Percentiles rank a stretch among this genome's conserved stretches.
These are phyloP conservation scores for Peziza echinospora DNA, from an alignment of 495 filamentous ascomycete species.

Conservation along the genomic window DNA sequence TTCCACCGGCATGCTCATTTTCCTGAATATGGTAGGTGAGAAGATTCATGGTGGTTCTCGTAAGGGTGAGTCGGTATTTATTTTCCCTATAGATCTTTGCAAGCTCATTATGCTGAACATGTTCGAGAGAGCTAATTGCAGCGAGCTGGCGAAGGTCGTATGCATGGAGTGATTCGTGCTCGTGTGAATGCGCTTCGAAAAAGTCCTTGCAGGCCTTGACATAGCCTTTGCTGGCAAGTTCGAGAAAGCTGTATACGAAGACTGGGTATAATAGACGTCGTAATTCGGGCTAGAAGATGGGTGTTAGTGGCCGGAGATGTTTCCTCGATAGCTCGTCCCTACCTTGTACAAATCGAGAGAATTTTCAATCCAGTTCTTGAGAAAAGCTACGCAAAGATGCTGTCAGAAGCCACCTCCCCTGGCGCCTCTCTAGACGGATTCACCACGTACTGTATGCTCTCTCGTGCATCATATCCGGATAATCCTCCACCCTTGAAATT, in stretches of 20 bases:
- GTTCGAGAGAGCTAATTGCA: constrained; percentile 48
- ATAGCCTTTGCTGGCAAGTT: constrained; percentile 54
- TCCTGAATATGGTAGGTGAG: constrained; percentile 74
- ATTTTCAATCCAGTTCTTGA: constrained; percentile 66
- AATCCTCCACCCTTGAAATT: constrained; percentile 36
- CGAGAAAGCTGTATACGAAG: constrained; percentile 79
- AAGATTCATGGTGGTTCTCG: constrained; percentile 50
- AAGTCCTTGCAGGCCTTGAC: constrained; percentile 47
- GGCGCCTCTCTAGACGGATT: too few relatives aligned
- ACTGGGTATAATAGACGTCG: constrained; percentile 70
- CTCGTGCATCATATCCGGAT: constrained; percentile 51
- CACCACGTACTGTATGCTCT: constrained; percentile 41
- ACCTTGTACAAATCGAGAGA: constrained; percentile 87
- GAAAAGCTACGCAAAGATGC: constrained; percentile 32
- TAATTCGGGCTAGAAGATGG: constrained; percentile 47
- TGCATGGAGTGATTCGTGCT: constrained; percentile 51
- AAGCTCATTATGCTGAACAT: constrained; percentile 46
- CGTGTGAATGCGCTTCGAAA: constrained; percentile 39
- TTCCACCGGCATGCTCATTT: constrained; percentile 56
- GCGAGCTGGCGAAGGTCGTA: constrained; percentile 52
- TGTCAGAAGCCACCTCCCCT: too few relatives aligned
- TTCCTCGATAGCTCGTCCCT: constrained; percentile 7
- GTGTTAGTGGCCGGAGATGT: not conserved
- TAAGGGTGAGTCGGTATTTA: constrained; percentile 74
- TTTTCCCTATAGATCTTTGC: constrained; percentile 59